A percentile compares a stretch with the other conserved stretches of the same genome.
Evolutionary conservation across 2,329 filamentous ascomycete genomes (phyloP).

Genomic region (Pseudogymnoascus sp.): DNA sequence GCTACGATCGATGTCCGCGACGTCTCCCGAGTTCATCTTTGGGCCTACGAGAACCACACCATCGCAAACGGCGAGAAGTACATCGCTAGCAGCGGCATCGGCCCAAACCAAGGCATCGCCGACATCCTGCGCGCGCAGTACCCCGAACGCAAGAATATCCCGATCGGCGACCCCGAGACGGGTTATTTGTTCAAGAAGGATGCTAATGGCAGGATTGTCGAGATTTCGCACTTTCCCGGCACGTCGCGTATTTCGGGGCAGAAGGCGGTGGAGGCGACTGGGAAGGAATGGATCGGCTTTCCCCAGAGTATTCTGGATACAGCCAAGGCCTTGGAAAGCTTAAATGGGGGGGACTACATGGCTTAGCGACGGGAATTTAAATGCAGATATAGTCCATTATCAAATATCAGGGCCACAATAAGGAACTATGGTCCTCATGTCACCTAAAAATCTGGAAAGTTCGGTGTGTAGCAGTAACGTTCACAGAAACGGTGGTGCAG

Average conservation of each 20-base stretch:
- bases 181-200: slow-evolving; percentile 33
- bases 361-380: not conserved
- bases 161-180: slow-evolving; percentile 34
- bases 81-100: slow-evolving; percentile 31
- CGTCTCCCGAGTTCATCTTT: slow-evolving; percentile 37
- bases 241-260: slow-evolving; percentile 24
- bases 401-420: not conserved
- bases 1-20: slow-evolving; percentile 40
- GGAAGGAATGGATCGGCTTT: slow-evolving; percentile 26
- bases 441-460: too few relatives aligned
- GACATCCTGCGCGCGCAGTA: slow-evolving; percentile 38
- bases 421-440: not conserved
- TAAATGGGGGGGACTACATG: not conserved
- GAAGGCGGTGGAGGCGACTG: slow-evolving; percentile 27
- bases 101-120: slow-evolving; percentile 34
- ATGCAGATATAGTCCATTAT: not conserved
- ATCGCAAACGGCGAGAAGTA: slow-evolving; percentile 38
- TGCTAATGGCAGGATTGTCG: slow-evolving; percentile 21
- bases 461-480: too few relatives aligned
- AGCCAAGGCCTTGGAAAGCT: slow-evolving; percentile 29
- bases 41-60: slow-evolving; percentile 32
- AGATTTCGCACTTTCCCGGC: slow-evolving; percentile 13
- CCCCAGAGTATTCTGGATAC: slow-evolving; percentile 31
- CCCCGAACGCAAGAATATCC: slow-evolving; percentile 33
- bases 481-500: too few relatives aligned